Base-by-base conservation (phyloP, 768 basidiomycete species). In the Kockovaella imperatae region DNA sequence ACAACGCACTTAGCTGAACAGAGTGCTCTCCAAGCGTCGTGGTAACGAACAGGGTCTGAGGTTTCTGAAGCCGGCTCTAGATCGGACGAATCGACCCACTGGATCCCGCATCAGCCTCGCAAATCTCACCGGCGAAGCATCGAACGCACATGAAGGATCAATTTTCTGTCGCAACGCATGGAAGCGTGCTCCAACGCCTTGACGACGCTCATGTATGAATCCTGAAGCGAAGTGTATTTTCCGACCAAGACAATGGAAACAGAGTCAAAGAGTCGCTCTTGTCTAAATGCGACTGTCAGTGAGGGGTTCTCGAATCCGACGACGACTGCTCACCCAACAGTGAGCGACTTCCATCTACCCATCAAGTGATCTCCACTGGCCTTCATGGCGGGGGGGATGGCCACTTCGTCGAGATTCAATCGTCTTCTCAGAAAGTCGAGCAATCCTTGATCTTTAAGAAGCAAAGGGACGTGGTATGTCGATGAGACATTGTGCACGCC, bases 41-140 rank as follows among this genome's bases (percentile, higher is more conserved):
- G 91, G 70, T 93, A 97, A 65, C 78, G 81, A 18, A 83, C 85
- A 15, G 93, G 88, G 61, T 81, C 79, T 13, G 77, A 74, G n/a
- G 80, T 78, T 64, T 91, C 86, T 14, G 80, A 83, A 41, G 83
- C 80, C 0, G 83, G 74, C 69, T 99, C 89, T 8, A 99, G 78
- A 64, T 96, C 80, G 0, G 87, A 87, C 13, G 93, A 88, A 64
- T 96, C 90, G 28, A 97, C 90, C 91, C 91, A 96, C 88, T 95
- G 1, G 0, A 34, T 21, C 15, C 3, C 7, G 0, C 13, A 30
- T 52, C 36, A 61, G 57, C 54, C 7, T 25, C 2, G 26, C 28
- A 13, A 38, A 5, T 31, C 5, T 13, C n/a, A 25, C 11, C 11
- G 17, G 2, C 30, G 11, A 48, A 11, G 2, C 14, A 25, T n/a